A percentile compares a stretch with the other conserved stretches of the same genome.
Evolutionary conservation across 768 basidiomycete species (phyloP).

Genomic region (Plicaturopsis crispa): DNA sequence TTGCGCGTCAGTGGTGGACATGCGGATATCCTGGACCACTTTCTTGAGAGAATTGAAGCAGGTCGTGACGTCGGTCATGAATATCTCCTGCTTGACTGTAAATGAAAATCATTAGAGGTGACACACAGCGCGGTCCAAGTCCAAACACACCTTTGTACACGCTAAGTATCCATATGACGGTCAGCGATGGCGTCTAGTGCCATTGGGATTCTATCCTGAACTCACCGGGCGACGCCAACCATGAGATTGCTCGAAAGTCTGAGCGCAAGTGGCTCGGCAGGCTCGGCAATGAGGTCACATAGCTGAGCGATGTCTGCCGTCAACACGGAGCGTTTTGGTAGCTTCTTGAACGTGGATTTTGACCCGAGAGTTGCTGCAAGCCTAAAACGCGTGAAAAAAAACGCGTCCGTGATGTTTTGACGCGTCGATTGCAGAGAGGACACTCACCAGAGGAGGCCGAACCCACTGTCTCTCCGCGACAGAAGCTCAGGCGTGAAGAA

Average conservation of each 20-base stretch:
- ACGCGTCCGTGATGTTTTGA: not conserved
- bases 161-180: constrained; percentile 6
- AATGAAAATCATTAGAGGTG: not conserved
- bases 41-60: constrained; percentile 77
- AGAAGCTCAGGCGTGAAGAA: constrained; percentile 84
- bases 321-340: constrained; percentile 78
- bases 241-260: constrained; percentile 84
- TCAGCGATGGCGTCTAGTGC: not conserved
- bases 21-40: constrained; percentile 58
- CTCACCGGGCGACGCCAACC: constrained; percentile 83
- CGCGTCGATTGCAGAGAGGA: not conserved
- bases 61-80: constrained; percentile 70
- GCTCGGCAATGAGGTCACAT: constrained; percentile 74
- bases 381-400: constrained; percentile 35
- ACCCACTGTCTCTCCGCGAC: constrained; percentile 77
- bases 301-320: constrained; percentile 77
- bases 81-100: constrained; percentile 78
- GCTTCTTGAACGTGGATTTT: constrained; percentile 77
- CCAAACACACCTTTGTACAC: constrained; percentile 38
- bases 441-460: constrained; percentile 76
- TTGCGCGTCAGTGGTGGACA: constrained; percentile 36
- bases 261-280: constrained; percentile 81
- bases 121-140: not conserved
- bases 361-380: constrained; percentile 87
- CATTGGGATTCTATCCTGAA: constrained; percentile 1